Percentiles rank a stretch among this genome's conserved stretches.
Conservation (phyloP, 2,329 filamentous ascomycete genomes). For the Rhinocladiella similis region DNA sequence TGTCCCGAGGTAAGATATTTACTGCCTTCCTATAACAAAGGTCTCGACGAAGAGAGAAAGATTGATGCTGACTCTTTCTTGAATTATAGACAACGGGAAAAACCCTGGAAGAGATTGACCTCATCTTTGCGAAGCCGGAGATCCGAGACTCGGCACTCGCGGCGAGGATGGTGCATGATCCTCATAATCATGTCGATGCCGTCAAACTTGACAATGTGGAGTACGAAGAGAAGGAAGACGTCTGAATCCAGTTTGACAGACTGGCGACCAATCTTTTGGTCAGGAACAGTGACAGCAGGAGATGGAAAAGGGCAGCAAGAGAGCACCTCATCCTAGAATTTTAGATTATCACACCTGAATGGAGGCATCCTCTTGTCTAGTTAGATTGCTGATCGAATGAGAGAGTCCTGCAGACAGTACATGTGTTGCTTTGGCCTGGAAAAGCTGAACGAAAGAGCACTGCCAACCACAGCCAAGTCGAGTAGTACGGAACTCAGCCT, state of each 20-base stretch:
- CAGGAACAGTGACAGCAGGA: neutral
- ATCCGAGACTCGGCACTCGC: slow-evolving; percentile 17
- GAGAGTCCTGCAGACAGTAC: too few relatives aligned
- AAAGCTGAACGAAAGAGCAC: too few relatives aligned
- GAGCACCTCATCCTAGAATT: too few relatives aligned
- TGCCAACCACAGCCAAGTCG: too few relatives aligned
- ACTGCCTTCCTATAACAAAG: too few relatives aligned
- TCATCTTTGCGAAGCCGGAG: slow-evolving; percentile 36
- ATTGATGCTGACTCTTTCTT: slow-evolving; percentile 21
- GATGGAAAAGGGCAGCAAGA: neutral
- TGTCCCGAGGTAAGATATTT: slow-evolving; percentile 21
- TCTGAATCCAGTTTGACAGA: neutral
- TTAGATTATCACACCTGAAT: too few relatives aligned
- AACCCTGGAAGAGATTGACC: slow-evolving; percentile 62
- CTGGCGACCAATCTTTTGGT: neutral
- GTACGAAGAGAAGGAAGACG: neutral
- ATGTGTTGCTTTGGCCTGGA: too few relatives aligned
- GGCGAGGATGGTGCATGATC: slow-evolving; percentile 15
- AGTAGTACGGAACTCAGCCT: too few relatives aligned
- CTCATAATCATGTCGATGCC: neutral
- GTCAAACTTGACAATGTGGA: slow-evolving; percentile 3
- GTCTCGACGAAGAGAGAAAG: too few relatives aligned
- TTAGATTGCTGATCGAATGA: too few relatives aligned
- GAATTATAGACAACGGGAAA: slow-evolving; percentile 25
- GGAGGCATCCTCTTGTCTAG: too few relatives aligned